phyloP scores from a whole-genome alignment of 805 yeast species.

The Clavispora phyllophila region DNA sequence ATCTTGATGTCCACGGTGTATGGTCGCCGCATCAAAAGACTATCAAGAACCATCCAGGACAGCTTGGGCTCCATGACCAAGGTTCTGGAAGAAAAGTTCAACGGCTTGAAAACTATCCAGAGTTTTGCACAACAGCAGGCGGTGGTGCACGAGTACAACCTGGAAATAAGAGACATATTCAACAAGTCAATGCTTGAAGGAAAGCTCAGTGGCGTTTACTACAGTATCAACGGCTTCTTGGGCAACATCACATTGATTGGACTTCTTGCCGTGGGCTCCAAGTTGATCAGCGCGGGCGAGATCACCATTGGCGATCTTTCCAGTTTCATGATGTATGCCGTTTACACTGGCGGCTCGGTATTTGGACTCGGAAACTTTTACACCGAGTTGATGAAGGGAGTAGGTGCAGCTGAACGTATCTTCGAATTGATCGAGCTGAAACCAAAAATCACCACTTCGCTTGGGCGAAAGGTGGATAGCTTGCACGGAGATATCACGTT shows the following conservation, averaged over 20 bases:
- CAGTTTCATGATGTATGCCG: slow-evolving; percentile 92
- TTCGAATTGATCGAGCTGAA: slow-evolving; percentile 80
- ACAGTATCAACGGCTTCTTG: slow-evolving; percentile 73
- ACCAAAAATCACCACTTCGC: slow-evolving; percentile 64
- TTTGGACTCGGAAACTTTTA: slow-evolving; percentile 88
- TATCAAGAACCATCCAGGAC: slow-evolving; percentile 75
- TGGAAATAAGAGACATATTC: slow-evolving; percentile 61
- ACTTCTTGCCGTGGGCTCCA: slow-evolving; percentile 72
- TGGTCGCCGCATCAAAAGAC: slow-evolving; percentile 69
- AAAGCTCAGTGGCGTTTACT: slow-evolving; percentile 65
- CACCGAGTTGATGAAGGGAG: slow-evolving; percentile 93
- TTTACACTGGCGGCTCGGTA: slow-evolving; percentile 88
- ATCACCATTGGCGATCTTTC: slow-evolving; percentile 84
- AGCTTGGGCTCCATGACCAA: slow-evolving; percentile 83
- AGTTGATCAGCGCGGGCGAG: slow-evolving; percentile 71
- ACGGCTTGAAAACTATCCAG: slow-evolving; percentile 82
- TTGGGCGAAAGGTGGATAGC: slow-evolving; percentile 47
- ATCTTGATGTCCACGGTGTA: slow-evolving; percentile 74
- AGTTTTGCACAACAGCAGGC: slow-evolving; percentile 79
- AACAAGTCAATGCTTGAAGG: slow-evolving; percentile 78
- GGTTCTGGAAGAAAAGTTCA: slow-evolving; percentile 86
- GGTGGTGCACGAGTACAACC: slow-evolving; percentile 72
- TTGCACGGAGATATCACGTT: slow-evolving; percentile 57
- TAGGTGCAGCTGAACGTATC: slow-evolving; percentile 89
- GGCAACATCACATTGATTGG: slow-evolving; percentile 82